Conservation (phyloP, 2,329 filamentous ascomycete genomes). For the Ceratocystis papillata region DNA sequence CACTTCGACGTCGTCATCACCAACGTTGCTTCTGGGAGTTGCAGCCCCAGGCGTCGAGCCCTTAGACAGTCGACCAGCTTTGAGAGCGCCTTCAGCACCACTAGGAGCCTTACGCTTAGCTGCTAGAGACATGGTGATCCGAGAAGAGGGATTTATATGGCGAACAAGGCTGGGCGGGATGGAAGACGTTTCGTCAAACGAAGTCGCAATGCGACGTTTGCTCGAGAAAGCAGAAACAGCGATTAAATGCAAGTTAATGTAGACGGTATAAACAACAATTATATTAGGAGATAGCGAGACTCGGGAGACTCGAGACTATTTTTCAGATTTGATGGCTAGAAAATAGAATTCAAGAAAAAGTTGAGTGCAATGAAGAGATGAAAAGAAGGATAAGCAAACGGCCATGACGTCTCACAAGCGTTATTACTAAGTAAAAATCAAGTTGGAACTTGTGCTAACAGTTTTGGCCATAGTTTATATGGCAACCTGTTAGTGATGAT, state of each 20-base stretch:
- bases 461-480: neutral
- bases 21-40: constrained; percentile 49
- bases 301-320: neutral
- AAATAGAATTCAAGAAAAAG: neutral
- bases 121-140: constrained; percentile 43
- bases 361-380: neutral
- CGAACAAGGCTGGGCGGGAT: neutral
- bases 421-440: neutral
- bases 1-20: constrained; percentile 40
- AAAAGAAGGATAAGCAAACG: neutral
- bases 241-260: neutral
- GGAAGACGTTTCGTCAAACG: neutral
- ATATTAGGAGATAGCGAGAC: neutral
- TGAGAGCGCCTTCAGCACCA: constrained; percentile 40
- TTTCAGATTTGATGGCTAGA: neutral
- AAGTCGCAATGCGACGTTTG: constrained; percentile 10
- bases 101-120: constrained; percentile 56
- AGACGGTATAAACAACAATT: neutral
- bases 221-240: neutral
- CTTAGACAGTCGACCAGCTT: constrained; percentile 46
- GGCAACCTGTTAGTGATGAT: neutral
- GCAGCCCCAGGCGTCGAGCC: constrained; percentile 50
- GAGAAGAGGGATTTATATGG: neutral
- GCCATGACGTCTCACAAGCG: constrained; percentile 7
- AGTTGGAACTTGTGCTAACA: constrained; percentile 11